Evolutionary conservation across 2,329 filamentous ascomycete species (phyloP).

Genomic region (Diatrype stigma): DNA sequence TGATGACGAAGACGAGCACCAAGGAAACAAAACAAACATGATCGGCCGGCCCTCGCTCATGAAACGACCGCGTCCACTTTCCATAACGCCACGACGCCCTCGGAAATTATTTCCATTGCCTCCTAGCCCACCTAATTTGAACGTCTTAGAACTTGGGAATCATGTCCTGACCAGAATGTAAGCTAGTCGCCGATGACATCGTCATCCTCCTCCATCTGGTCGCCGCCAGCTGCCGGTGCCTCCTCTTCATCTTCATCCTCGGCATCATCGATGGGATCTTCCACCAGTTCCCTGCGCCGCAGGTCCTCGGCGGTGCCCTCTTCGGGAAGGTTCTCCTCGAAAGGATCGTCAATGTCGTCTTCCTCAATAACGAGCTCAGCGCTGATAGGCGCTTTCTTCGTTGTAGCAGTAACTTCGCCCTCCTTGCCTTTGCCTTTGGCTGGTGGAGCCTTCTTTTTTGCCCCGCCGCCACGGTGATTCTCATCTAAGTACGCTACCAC

Average conservation of each 20-base stretch:
- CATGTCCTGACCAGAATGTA: too few species aligned
- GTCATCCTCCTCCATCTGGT: slow-evolving; percentile 27
- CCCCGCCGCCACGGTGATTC: slow-evolving; percentile 43
- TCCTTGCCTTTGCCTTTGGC: slow-evolving; percentile 40
- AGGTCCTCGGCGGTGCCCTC: slow-evolving; percentile 58
- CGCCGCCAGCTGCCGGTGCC: slow-evolving; percentile 8
- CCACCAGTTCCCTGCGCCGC: slow-evolving; percentile 49
- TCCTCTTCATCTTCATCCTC: slow-evolving; percentile 31
- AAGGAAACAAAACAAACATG: too few species aligned
- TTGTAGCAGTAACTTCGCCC: slow-evolving; percentile 15
- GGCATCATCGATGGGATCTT: slow-evolving; percentile 41
- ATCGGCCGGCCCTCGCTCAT: too few species aligned
- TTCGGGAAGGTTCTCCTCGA: slow-evolving; percentile 48
- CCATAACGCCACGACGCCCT: too few species aligned
- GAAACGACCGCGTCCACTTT: too few species aligned
- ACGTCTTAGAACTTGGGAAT: too few species aligned
- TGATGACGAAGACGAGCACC: too few species aligned
- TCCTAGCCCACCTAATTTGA: too few species aligned
- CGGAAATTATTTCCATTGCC: too few species aligned
- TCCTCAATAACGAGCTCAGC: slow-evolving; percentile 43
- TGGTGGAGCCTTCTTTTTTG: slow-evolving; percentile 36
- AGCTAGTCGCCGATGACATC: slow-evolving; percentile 39
- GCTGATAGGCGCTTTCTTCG: slow-evolving; percentile 36
- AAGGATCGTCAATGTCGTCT: slow-evolving; percentile 39
- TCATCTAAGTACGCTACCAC: slow-evolving; percentile 77